These are phyloP conservation scores for Malus hybrid DNA, from an alignment of 331 rosid species.

Conservation along the genomic window DNA sequence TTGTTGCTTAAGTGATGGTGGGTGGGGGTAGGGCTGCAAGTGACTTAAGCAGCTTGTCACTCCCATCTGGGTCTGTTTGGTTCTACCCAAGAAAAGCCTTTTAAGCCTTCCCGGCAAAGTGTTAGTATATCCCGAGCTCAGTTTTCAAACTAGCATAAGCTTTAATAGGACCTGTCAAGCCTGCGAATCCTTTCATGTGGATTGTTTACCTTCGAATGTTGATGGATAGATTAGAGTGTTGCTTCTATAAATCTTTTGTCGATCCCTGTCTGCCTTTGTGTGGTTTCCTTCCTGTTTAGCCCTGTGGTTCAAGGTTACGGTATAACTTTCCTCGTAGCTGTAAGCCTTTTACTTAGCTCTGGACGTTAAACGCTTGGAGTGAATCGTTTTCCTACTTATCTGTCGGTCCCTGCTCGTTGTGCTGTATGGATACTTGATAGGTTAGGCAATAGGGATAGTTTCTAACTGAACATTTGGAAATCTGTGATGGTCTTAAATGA, in stretches of 20 bases:
- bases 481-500: not conserved
- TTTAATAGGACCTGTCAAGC: not conserved
- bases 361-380: not conserved
- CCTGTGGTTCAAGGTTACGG: not conserved
- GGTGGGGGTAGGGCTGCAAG: not conserved
- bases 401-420: not conserved
- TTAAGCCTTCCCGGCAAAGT: not conserved
- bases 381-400: not conserved
- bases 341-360: not conserved
- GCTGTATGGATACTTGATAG: not conserved
- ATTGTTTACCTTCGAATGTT: not conserved
- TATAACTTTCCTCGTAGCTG: not conserved
- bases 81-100: not conserved
- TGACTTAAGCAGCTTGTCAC: not conserved
- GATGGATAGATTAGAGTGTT: not conserved
- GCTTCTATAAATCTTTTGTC: not conserved
- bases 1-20: not conserved
- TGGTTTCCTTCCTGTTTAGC: not conserved
- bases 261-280: not conserved
- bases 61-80: not conserved
- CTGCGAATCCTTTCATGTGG: not conserved
- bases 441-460: not conserved
- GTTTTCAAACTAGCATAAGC: not conserved
- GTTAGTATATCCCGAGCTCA: not conserved
- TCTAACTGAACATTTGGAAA: not conserved